phyloP scores from a whole-genome alignment of 2,329 filamentous ascomycete genomes.

The Fusarium scirpi region DNA sequence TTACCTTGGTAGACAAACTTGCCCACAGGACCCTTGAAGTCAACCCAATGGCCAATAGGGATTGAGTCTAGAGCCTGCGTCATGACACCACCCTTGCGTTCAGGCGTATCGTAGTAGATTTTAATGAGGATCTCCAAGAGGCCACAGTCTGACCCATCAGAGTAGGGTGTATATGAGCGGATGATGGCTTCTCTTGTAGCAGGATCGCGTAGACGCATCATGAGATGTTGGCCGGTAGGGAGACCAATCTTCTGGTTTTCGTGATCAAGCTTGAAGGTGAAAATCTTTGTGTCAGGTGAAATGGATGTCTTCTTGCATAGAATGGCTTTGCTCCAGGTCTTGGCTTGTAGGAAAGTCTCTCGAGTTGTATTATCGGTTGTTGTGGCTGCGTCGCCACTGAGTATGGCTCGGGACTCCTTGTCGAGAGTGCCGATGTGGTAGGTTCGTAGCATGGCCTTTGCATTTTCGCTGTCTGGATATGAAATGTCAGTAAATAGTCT shows the following conservation, averaged over 20 bases:
- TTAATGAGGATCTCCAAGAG: slow-evolving; percentile 83
- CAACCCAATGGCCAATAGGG: slow-evolving; percentile 77
- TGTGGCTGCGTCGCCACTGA: slow-evolving; percentile 58
- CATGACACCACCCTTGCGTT: slow-evolving; percentile 79
- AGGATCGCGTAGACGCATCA: slow-evolving; percentile 83
- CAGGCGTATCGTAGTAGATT: slow-evolving; percentile 75
- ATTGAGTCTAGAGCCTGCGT: slow-evolving; percentile 81
- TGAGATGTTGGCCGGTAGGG: slow-evolving; percentile 86
- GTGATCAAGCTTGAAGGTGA: slow-evolving; percentile 83
- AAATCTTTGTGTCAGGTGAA: slow-evolving; percentile 83
- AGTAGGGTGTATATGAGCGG: slow-evolving; percentile 88
- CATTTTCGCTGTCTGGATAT: slow-evolving; percentile 84
- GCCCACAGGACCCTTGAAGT: slow-evolving; percentile 90
- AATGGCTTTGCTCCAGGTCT: slow-evolving; percentile 78
- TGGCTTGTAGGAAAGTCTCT: slow-evolving; percentile 76
- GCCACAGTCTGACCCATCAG: slow-evolving; percentile 70
- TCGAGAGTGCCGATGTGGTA: slow-evolving; percentile 88
- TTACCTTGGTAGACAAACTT: slow-evolving; percentile 83
- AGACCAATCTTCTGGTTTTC: slow-evolving; percentile 77
- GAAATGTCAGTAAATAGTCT: slow-evolving; percentile 40
- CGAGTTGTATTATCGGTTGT: slow-evolving; percentile 59
- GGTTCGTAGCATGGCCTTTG: slow-evolving; percentile 86
- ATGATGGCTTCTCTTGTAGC: slow-evolving; percentile 79
- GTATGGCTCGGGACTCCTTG: slow-evolving; percentile 63
- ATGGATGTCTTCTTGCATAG: slow-evolving; percentile 76